A percentile compares a stretch with the other conserved stretches of the same genome.
Conservation (phyloP, 345 rosid genomes). For the Salix koriyanagi region DNA sequence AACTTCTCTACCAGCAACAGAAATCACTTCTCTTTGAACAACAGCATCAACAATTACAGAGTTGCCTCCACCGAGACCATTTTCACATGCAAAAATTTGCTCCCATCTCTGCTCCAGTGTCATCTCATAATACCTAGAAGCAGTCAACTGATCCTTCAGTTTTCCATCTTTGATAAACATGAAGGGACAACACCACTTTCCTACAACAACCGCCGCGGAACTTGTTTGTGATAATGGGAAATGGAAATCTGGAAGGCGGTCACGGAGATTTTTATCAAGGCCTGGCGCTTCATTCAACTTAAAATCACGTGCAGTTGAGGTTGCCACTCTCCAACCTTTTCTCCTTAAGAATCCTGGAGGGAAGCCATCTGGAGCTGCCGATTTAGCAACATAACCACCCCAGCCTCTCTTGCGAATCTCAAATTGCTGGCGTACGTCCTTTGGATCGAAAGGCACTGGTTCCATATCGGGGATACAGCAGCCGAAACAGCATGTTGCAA, state of each 20-base stretch:
- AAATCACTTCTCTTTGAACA: constrained; percentile 2
- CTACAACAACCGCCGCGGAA: constrained; percentile 3
- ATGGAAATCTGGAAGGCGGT: constrained; percentile 11
- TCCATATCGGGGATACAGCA: constrained; percentile 2
- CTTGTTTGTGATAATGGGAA: constrained; percentile 8
- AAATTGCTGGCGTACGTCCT: constrained; percentile 4
- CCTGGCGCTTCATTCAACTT: constrained; percentile 17
- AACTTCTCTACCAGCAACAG: neutral
- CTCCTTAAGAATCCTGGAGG: constrained; percentile 16
- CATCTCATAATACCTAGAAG: constrained; percentile 9
- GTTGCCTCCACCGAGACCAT: neutral
- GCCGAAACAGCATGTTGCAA: constrained; percentile 12
- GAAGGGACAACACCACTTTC: constrained; percentile 21
- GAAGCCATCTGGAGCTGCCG: constrained; percentile 10
- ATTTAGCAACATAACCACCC: constrained; percentile 7
- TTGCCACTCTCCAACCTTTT: constrained; percentile 10
- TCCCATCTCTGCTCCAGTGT: constrained; percentile 20
- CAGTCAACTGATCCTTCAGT: constrained; percentile 6
- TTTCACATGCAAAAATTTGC: neutral
- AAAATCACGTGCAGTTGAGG: neutral
- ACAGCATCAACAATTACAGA: neutral
- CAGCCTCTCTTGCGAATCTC: constrained; percentile 1
- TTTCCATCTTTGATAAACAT: constrained; percentile 11
- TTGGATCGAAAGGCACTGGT: neutral
- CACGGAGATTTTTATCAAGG: constrained; percentile 6